Conservation (phyloP, 2,329 filamentous ascomycete species). For the Fusarium sp. region DNA sequence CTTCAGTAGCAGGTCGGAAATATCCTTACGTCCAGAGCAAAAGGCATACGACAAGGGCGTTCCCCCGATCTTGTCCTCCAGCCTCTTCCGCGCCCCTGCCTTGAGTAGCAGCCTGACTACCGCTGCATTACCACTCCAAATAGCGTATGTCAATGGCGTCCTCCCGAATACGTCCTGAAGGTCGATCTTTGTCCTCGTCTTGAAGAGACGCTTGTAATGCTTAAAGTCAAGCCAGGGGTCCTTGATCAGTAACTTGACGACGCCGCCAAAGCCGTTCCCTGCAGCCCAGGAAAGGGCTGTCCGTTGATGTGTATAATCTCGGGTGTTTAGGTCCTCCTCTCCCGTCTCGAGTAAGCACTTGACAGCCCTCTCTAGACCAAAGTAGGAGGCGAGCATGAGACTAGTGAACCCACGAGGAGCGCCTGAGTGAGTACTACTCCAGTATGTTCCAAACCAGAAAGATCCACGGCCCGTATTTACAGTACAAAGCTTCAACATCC, state of each 20-base stretch:
- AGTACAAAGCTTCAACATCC: background rate
- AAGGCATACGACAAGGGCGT: slow-evolving; percentile 13
- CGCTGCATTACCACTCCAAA: slow-evolving; percentile 11
- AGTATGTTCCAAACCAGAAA: slow-evolving; percentile 8
- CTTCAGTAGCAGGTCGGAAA: background rate
- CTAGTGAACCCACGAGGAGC: background rate
- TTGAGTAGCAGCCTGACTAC: slow-evolving; percentile 10
- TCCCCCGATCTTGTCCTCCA: slow-evolving; percentile 3
- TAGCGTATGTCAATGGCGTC: slow-evolving; percentile 14
- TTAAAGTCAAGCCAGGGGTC: background rate
- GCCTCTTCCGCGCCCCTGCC: background rate
- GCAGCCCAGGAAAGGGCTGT: slow-evolving; percentile 14
- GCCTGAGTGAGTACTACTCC: background rate
- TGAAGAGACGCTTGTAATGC: slow-evolving; percentile 1
- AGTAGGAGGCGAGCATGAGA: slow-evolving; percentile 1
- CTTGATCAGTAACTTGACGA: slow-evolving; percentile 7
- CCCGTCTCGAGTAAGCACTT: slow-evolving; percentile 2
- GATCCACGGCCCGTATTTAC: background rate
- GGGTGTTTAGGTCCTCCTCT: slow-evolving; percentile 3
- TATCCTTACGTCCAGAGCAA: background rate
- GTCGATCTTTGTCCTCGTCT: slow-evolving; percentile 9
- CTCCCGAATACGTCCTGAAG: background rate
- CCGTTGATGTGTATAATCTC: background rate
- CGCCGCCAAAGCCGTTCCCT: slow-evolving; percentile 4
- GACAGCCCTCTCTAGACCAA: slow-evolving; percentile 1